phyloP scores from a whole-genome alignment of 208 protist genomes.

The Strigomonas culicis region DNA sequence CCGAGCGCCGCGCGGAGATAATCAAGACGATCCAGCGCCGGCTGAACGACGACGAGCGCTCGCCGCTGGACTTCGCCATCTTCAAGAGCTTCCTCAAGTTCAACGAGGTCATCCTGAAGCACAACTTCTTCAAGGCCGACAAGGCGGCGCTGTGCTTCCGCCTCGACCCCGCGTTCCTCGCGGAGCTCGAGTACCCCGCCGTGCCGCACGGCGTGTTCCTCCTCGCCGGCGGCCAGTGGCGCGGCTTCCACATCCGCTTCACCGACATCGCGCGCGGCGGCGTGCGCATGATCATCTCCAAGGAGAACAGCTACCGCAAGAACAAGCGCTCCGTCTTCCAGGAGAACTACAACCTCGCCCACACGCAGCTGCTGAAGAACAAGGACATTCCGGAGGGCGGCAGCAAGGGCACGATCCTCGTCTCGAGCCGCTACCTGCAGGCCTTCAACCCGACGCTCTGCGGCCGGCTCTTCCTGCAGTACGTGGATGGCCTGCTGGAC shows the following conservation, averaged over 20 bases:
- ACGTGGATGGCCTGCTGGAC: slow-evolving; percentile 93
- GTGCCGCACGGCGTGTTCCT: slow-evolving; percentile 92
- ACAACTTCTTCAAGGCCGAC: slow-evolving; percentile 95
- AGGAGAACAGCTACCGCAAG: slow-evolving; percentile 77
- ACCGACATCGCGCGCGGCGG: slow-evolving; percentile 94
- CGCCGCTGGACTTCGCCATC: slow-evolving; percentile 68
- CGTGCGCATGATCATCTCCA: slow-evolving; percentile 94
- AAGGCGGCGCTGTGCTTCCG: slow-evolving; percentile 92
- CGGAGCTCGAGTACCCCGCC: slow-evolving; percentile 71
- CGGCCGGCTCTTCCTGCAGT: slow-evolving; percentile 91
- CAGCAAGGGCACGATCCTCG: slow-evolving; percentile 94
- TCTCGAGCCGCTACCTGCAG: slow-evolving; percentile 70
- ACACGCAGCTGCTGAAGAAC: slow-evolving; percentile 95
- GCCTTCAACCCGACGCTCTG: slow-evolving; percentile 66
- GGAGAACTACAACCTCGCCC: slow-evolving; percentile 97
- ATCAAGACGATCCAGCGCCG: slow-evolving; percentile 48
- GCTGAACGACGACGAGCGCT: slow-evolving; percentile 73
- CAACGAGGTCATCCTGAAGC: slow-evolving; percentile 92
- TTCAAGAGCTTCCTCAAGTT: slow-evolving; percentile 89
- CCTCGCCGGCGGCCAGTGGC: slow-evolving; percentile 91
- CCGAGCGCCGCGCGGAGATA: slow-evolving; percentile 50
- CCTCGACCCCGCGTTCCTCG: slow-evolving; percentile 81
- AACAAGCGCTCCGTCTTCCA: slow-evolving; percentile 93
- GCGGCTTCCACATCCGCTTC: slow-evolving; percentile 96
- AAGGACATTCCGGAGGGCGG: slow-evolving; percentile 97